Evolutionary conservation across 2,329 filamentous ascomycete genomes (phyloP), one percentile per base, ranked within the genome.

Genomic region (Colletotrichum sp.): DNA sequence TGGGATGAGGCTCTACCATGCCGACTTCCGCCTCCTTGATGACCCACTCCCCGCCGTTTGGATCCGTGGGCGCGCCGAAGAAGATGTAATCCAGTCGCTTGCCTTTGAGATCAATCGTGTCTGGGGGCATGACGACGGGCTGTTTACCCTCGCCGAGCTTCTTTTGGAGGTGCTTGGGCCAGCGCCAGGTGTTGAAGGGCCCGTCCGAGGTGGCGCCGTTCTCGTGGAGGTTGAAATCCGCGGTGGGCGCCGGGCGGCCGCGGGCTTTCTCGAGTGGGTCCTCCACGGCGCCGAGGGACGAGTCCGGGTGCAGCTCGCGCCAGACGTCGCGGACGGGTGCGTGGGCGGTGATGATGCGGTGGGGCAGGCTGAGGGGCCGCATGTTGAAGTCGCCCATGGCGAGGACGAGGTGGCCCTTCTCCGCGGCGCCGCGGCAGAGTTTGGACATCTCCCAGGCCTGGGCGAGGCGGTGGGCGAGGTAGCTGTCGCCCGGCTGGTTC

Each of bases 31-130:
- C 93, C 9, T 90, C 89, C 75, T 92, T 89, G 75, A 98, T 92
- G 15, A 91, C 87, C 96, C 96, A 98, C 60, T 83, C 81, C 75
- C 84, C 64, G 77, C 77, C 49, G 26, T 59, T 55, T 16, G 5
- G 5, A 6, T 52, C 57, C 16, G 39, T 30, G 18, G 80, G 81
- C 9, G 90, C 15, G 3, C 91, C 92, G 79, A 95, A 93, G 85
- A 99, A 99, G 81, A 99, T 94, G 85, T 99, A 99, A 85, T 99
- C 97, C 64, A 99, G 90, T 26, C 97, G 90, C 84, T 98, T 96
- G n/a, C 94, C 96, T 28, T 88, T 89, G 1, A 92, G 92, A 82
- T 98, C 96, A 5, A 89, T 85, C 0, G 91, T 91, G 63, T 93
- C 89, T 0, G 90, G 89, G n/a, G 93, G 88, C 8, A 98, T 88